Percentiles rank a stretch among this genome's conserved stretches.
Conservation (phyloP, 768 basidiomycete genomes). For the Peribolospora baueri region DNA sequence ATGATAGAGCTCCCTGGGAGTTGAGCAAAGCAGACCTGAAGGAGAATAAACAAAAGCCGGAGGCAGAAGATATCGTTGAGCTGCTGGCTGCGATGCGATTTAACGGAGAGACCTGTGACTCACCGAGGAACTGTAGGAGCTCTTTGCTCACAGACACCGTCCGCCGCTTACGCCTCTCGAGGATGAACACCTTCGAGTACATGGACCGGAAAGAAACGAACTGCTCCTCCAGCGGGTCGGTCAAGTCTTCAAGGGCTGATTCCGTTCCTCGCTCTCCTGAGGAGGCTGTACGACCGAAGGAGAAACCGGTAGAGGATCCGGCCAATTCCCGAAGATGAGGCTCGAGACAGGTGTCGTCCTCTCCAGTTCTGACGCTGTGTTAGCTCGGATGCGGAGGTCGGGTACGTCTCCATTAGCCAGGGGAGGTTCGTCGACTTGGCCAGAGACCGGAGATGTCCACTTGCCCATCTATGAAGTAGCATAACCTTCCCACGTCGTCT, state of each 20-base stretch:
- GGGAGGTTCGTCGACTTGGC: not conserved
- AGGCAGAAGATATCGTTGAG: slow-evolving; percentile 4
- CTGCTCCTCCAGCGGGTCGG: slow-evolving; percentile 1
- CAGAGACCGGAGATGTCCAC: slow-evolving; percentile 2
- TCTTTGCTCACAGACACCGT: not conserved
- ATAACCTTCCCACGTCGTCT: not conserved
- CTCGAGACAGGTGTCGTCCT: not conserved
- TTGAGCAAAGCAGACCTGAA: slow-evolving; percentile 3
- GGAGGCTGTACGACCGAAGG: not conserved
- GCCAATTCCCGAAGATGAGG: not conserved
- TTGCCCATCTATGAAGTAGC: slow-evolving; percentile 5
- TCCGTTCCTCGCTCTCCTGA: not conserved
- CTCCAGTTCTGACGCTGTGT: not conserved
- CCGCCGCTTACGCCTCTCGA: not conserved
- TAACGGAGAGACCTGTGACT: not conserved
- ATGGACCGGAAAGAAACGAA: slow-evolving; percentile 1
- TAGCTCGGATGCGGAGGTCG: not conserved
- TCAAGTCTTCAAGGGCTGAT: not conserved
- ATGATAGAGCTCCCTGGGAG: not conserved
- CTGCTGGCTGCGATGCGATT: slow-evolving; percentile 1
- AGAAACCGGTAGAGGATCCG: not conserved
- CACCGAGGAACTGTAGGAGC: not conserved
- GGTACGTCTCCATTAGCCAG: not conserved
- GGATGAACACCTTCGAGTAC: not conserved
- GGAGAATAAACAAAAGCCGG: slow-evolving; percentile 1